These are phyloP conservation scores for Vitis amurensis DNA, from an alignment of 164 flowering plant species.

Conservation along the genomic window DNA sequence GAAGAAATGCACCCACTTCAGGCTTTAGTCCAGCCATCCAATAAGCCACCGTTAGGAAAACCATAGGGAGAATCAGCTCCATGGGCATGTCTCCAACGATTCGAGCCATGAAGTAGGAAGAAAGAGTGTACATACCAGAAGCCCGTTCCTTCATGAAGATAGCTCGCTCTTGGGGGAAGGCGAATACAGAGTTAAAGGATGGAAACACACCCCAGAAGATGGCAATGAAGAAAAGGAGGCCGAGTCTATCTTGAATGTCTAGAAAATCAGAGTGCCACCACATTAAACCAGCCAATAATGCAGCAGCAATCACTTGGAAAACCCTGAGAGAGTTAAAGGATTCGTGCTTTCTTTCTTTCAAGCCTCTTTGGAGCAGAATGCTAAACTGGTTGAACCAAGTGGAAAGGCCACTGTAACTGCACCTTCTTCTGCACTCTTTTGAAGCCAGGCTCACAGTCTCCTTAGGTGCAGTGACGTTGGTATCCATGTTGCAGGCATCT, in stretches of 20 bases:
- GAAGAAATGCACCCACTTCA: conserved; percentile 44
- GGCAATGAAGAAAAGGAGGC: conserved; percentile 79
- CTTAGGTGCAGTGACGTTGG: conserved; percentile 5
- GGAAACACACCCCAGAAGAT: conserved; percentile 95
- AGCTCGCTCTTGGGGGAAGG: conserved; percentile 88
- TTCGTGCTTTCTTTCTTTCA: conserved; percentile 78
- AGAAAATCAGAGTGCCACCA: conserved; percentile 81
- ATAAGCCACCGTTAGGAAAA: conserved; percentile 50
- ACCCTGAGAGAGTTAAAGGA: conserved; percentile 65
- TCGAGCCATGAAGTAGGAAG: conserved; percentile 82
- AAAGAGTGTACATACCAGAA: conserved; percentile 81
- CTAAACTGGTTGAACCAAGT: conserved; percentile 70
- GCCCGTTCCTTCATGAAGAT: conserved; percentile 71
- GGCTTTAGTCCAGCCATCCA: conserved; percentile 80
- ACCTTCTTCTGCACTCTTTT: neutral
- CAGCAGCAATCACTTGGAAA: conserved; percentile 68
- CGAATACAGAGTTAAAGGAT: conserved; percentile 63
- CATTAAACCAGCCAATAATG: conserved; percentile 63
- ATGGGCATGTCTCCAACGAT: conserved; percentile 69
- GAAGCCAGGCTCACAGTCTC: conserved; percentile 4
- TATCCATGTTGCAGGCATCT: conserved; percentile 43
- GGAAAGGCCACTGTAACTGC: conserved; percentile 13
- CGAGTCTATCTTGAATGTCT: conserved; percentile 75
- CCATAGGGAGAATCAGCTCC: conserved; percentile 81
- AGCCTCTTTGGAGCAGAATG: conserved; percentile 69